Base-by-base conservation (phyloP, 257 asterid genomes). In the Pogostemon cablin region DNA sequence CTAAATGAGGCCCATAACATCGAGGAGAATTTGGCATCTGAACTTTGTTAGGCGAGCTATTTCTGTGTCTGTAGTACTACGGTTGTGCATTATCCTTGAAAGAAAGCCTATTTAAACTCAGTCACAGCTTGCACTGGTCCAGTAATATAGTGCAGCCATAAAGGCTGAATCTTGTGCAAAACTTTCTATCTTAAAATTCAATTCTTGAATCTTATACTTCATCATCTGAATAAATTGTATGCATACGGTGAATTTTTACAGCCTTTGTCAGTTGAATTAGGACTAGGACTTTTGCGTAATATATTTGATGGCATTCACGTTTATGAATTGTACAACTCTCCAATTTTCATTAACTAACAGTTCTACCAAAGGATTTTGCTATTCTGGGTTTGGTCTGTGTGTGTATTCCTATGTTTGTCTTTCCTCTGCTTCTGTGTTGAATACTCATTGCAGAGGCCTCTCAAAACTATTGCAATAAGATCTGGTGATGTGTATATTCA, bases 401-500 rank as follows among this genome's bases (percentile, higher is more conserved):
- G 44, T 58, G 2, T 63, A 50, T 25, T 25, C 73, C 74, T 40
- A 78, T 44, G 48, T 20, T 60, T 35, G 38, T 39, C 40, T 67
- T 62, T 57, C 41, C 66, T 62, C 25, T 76, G 63, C 46, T 25
- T 66, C 69, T 58, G 80, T 71, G 62, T 54, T 40, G 65, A 38
- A 54, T 70, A 10, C 65, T 78, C 40, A 52, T 67, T 75, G 60
- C 97, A 93, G 99, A 93, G 99, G 86, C 99, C 99, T 79, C 83
- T 95, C 62, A 95, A 89, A 84, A 91, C 99, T 64, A 95, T 95
- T 69, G 99, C 99, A 41, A 81, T 78, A 76, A 95, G 66, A 82
- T 95, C 99, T 72, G 96, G 98, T 71, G 99, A 95, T 87, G 99
- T 95, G 64, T 95, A 95, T 73, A 95, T 95, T 82, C 99, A 98